phyloP scores from a whole-genome alignment of 2,329 filamentous ascomycete genomes.

The Sporothrix curviconia region DNA sequence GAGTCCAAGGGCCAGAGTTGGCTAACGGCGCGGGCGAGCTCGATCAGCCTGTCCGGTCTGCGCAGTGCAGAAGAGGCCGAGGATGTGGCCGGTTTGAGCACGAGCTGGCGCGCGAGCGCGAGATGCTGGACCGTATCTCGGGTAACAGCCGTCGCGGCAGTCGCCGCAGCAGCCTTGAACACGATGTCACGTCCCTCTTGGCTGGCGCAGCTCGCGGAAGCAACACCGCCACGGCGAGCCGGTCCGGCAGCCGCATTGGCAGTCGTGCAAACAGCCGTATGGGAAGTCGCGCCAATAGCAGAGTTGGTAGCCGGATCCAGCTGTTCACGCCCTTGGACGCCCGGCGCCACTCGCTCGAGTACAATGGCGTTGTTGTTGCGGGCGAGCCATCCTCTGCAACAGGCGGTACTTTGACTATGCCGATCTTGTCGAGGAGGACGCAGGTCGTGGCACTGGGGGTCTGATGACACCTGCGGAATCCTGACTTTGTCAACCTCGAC shows the following conservation, averaged over 20 bases:
- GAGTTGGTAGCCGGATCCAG: constrained; percentile 37
- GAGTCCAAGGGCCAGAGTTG: constrained; percentile 64
- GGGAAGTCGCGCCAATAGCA: constrained; percentile 41
- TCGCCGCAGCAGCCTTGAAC: constrained; percentile 22
- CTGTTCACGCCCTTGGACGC: constrained; percentile 40
- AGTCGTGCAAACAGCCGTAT: constrained; percentile 44
- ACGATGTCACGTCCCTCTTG: constrained; percentile 24
- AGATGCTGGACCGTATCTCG: constrained; percentile 32
- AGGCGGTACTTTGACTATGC: constrained; percentile 14
- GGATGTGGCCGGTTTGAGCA: constrained; percentile 35
- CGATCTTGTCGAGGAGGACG: constrained; percentile 31
- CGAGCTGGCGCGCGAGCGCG: constrained; percentile 45
- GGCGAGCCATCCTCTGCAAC: too few species aligned
- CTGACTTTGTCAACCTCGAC: constrained; percentile 58
- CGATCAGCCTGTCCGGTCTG: constrained; percentile 52
- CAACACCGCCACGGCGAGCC: too few species aligned
- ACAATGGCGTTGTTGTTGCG: not conserved
- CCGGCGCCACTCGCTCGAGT: constrained; percentile 21
- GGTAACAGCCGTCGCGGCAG: constrained; percentile 44
- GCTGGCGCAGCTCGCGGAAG: constrained; percentile 25
- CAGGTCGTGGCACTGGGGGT: too few species aligned
- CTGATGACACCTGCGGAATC: constrained; percentile 34
- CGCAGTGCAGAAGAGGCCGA: constrained; percentile 45
- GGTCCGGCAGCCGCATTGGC: constrained; percentile 32
- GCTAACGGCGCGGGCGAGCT: constrained; percentile 59